These are phyloP conservation scores for Wickerhamomyces strasburgensis DNA, from an alignment of 805 yeast species.

Conservation along the genomic window DNA sequence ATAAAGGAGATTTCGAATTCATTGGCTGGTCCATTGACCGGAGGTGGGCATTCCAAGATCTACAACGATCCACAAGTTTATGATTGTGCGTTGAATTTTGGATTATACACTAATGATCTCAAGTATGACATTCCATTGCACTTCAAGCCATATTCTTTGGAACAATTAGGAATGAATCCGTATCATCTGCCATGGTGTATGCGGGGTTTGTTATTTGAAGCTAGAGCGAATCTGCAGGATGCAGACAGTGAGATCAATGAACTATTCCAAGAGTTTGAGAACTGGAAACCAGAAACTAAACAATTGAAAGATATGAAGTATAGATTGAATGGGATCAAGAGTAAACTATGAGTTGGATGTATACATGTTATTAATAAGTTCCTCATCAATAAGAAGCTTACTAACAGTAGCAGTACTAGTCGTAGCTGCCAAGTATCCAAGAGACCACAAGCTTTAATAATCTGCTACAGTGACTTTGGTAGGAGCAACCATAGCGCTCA, in stretches of 20 bases:
- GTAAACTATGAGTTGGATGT: slow-evolving; percentile 16
- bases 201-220: slow-evolving; percentile 72
- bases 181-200: slow-evolving; percentile 90
- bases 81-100: slow-evolving; percentile 68
- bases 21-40: slow-evolving; percentile 86
- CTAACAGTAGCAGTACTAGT: too few relatives aligned
- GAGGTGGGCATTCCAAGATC: slow-evolving; percentile 90
- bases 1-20: slow-evolving; percentile 76
- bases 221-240: slow-evolving; percentile 40
- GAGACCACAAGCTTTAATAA: too few relatives aligned
- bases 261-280: slow-evolving; percentile 66
- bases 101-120: slow-evolving; percentile 67
- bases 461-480: too few relatives aligned
- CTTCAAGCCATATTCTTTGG: slow-evolving; percentile 47
- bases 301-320: slow-evolving; percentile 79
- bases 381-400: too few relatives aligned
- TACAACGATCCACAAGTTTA: slow-evolving; percentile 85
- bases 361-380: too few relatives aligned
- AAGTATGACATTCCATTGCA: slow-evolving; percentile 35
- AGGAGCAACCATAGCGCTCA: too few relatives aligned
- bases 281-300: slow-evolving; percentile 86
- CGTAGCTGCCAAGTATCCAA: too few relatives aligned
- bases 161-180: slow-evolving; percentile 71
- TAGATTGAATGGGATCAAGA: slow-evolving; percentile 53
- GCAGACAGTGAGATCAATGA: slow-evolving; percentile 54